Percentiles rank a stretch among this genome's conserved stretches.
These are phyloP conservation scores for Tylopilus subfusipes DNA, from an alignment of 768 basidiomycete genomes.

Conservation along the genomic window DNA sequence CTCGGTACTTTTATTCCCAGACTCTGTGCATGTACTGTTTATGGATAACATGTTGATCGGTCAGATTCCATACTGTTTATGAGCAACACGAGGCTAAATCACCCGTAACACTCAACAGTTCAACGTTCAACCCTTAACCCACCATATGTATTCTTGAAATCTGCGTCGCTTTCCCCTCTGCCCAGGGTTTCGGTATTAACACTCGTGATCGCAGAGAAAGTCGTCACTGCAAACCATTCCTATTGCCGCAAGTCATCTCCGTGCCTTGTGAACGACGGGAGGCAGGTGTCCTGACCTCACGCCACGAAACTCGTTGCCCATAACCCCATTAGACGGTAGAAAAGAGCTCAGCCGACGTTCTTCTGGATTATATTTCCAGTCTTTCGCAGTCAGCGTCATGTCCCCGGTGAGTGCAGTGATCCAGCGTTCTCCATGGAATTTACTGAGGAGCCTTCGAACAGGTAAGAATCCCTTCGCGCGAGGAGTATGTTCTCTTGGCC, in stretches of 20 bases:
- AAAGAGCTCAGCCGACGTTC: conserved; percentile 18
- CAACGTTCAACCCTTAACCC: conserved; percentile 35
- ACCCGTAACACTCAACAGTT: background rate
- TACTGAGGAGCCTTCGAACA: conserved; percentile 9
- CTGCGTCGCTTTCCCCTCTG: conserved; percentile 22
- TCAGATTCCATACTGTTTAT: background rate
- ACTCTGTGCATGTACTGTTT: background rate
- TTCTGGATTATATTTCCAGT: conserved; percentile 5
- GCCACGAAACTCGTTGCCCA: conserved; percentile 27
- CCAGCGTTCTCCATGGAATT: background rate
- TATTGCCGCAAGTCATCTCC: conserved; percentile 7
- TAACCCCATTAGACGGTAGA: conserved; percentile 29
- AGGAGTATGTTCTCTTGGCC: conserved; percentile 58
- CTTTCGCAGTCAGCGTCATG: conserved; percentile 15
- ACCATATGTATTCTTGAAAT: conserved; percentile 13
- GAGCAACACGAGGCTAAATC: conserved; percentile 12
- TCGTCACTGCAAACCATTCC: conserved; percentile 2
- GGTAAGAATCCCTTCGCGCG: conserved; percentile 33
- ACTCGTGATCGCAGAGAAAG: conserved; percentile 4
- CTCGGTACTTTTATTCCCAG: background rate
- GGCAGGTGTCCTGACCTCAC: conserved; percentile 9
- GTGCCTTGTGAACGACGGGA: conserved; percentile 13
- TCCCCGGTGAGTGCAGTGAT: conserved; percentile 28
- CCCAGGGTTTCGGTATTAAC: conserved; percentile 26
- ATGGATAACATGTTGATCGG: conserved; percentile 1